A percentile compares a stretch with the other conserved stretches of the same genome.
Evolutionary conservation across 495 filamentous ascomycete species (phyloP).

Genomic region (Talaromyces adpressus): DNA sequence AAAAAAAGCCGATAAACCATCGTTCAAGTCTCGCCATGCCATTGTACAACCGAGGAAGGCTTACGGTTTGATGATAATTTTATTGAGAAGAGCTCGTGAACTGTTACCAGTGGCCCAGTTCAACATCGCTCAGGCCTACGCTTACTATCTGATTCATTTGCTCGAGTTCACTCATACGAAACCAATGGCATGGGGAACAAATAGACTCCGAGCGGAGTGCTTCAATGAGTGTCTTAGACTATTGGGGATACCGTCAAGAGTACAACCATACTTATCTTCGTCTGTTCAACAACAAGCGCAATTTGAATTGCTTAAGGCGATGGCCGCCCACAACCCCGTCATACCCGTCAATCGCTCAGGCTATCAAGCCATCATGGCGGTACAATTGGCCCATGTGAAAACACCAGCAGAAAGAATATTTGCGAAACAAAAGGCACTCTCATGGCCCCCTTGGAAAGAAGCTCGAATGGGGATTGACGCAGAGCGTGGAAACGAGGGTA

Average conservation of each 20-base stretch:
- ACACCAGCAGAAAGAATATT: conserved; percentile 50
- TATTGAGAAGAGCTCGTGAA: conserved; percentile 51
- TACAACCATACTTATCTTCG: conserved; percentile 41
- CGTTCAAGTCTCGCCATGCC: conserved; percentile 7
- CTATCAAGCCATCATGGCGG: conserved; percentile 50
- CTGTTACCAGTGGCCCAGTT: conserved; percentile 51
- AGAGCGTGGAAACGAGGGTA: conserved; percentile 46
- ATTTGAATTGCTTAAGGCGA: conserved; percentile 53
- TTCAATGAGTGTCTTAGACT: conserved; percentile 49
- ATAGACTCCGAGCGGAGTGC: conserved; percentile 23
- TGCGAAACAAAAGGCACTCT: conserved; percentile 50
- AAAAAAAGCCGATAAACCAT: neutral
- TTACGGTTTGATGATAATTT: conserved; percentile 35
- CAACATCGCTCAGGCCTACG: conserved; percentile 33
- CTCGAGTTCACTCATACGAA: neutral
- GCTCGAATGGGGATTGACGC: conserved; percentile 52
- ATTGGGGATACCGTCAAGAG: conserved; percentile 44
- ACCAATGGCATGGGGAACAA: neutral
- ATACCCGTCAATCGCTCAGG: conserved; percentile 53
- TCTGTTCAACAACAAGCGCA: conserved; percentile 53
- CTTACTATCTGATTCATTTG: conserved; percentile 23
- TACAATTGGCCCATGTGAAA: conserved; percentile 61
- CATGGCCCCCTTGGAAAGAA: conserved; percentile 70
- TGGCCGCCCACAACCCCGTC: conserved; percentile 50
- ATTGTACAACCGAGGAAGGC: conserved; percentile 23